Evolutionary conservation across 208 protist genomes (phyloP), one percentile per base, ranked within the genome.

Genomic region (Acanthamoeba triangularis): DNA sequence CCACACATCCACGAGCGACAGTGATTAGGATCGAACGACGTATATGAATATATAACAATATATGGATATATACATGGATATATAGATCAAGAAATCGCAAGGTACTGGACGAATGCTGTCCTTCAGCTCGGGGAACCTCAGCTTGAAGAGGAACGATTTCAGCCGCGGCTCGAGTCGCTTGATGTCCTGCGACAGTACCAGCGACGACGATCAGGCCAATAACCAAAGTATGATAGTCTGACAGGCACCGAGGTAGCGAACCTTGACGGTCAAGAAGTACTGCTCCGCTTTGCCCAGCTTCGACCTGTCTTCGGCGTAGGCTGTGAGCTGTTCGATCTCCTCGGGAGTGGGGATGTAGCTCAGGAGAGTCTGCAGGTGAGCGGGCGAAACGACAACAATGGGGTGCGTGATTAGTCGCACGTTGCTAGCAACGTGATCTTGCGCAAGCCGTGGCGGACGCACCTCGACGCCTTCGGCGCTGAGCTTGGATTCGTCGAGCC

Each of bases 241-340:
- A 16, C 18, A 14, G 10, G 25, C 28, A n/a, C 3, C 16, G 0
- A 69, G 44, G 44, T 11, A n/a, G 33, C 28, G 41, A n/a, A 72
- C 61, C 61, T 52, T 49, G 37, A 78, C 35, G 90, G 96, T 88
- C 16, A 84, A 10, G 59, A 93, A 93, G 88, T 61, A 93, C 88
- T 93, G 54, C 65, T 93, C 88, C 6, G 88, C 88, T 59, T 37
- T 93, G 41, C 88, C 88, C 54, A 93, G 88, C 88, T 93, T 93
- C 6, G 18, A 33, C 13, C n/a, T n/a, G 35, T 93, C 88, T 11
- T 56, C 82, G 20, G 37, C n/a, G 49, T 90, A 90, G 28, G 11
- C n/a, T 3, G 20, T 18, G n/a, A 90, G 72, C 82, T 44, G 54
- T 41, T 90, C 82, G 25, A 90, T 90, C 44, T 90, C 56, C 23